phyloP scores from a whole-genome alignment of 2,329 filamentous ascomycete species.

The Ceratocystis harringtonii region DNA sequence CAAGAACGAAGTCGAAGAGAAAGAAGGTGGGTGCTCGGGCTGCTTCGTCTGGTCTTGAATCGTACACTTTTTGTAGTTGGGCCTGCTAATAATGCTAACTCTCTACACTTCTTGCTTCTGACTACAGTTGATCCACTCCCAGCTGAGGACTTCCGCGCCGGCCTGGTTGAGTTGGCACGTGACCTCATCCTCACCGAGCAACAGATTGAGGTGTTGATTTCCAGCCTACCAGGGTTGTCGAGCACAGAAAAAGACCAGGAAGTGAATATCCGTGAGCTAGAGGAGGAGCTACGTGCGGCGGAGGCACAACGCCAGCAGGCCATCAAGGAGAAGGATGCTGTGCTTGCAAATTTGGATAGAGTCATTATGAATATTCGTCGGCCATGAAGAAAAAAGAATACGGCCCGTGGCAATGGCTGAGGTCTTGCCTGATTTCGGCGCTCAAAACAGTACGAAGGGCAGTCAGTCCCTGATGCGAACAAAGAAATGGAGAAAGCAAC shows the following conservation, averaged over 20 bases:
- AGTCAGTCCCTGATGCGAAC: background rate
- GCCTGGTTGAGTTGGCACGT: constrained; percentile 56
- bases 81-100: too few species aligned
- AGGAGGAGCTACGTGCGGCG: constrained; percentile 48
- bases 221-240: constrained; percentile 58
- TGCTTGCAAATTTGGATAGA: constrained; percentile 43
- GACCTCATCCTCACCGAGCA: constrained; percentile 69
- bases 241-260: constrained; percentile 67
- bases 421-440: background rate
- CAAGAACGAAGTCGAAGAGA: constrained; percentile 37
- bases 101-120: background rate
- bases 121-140: constrained; percentile 43
- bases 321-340: constrained; percentile 46
- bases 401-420: background rate
- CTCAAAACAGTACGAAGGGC: background rate
- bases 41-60: too few species aligned
- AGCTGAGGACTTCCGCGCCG: constrained; percentile 48
- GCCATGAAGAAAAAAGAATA: constrained; percentile 30
- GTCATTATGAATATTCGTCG: constrained; percentile 46
- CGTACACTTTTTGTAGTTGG: too few species aligned
- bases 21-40: constrained; percentile 30
- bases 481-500: background rate
- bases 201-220: constrained; percentile 66
- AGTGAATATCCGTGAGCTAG: constrained; percentile 47
- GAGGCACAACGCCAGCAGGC: constrained; percentile 49